Evolutionary conservation across 1,284 basidiomycete species (phyloP), one percentile per base, ranked within the genome.

Genomic region (Pholiota adiposa): DNA sequence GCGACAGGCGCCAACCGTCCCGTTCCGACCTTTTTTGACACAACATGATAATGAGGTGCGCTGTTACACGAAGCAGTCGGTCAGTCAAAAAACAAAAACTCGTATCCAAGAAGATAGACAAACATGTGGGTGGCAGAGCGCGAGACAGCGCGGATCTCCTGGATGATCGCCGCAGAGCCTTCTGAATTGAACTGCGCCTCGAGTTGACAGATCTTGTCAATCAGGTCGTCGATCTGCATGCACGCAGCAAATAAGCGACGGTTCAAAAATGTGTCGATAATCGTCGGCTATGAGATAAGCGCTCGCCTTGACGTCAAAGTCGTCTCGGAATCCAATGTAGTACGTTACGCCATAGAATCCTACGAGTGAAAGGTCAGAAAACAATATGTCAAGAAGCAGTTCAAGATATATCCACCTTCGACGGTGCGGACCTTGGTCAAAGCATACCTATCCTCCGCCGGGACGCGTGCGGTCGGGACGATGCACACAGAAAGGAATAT

Each of bases 331-430:
- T 1, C 87, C 88, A 31, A 84, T 70, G 61, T 81, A 80, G 63
- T 87, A 86, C 1, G 83, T 84, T 1, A 83, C 83, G 18, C 81
- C 83, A 54, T 88, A 89, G 69, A 88, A 86, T 1, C 86, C 85
- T 81, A 57, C 6, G 18, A 44, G 19, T 50, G 44, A 49, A 27
- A 12, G 58, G 21, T 54, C 18, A 54, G 51, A 40, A 25, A 21
- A 16, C 44, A 14, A 18, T 34, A 21, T 4, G 44, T 38, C 23
- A 21, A 48, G 41, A 18, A 49, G 4, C 16, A 18, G 25, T 1
- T 4, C 6, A 29, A 16, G 40, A 51, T 33, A 6, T 65, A n/a
- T n/a, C n/a, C n/a, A 78, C 83, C 84, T 64, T 83, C 76, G 11
- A 87, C 65, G 1, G 79, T 77, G 19, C 83, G 77, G 33, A 86